phyloP scores from a whole-genome alignment of 2,329 filamentous ascomycete genomes.

The Fusarium nelsonii region DNA sequence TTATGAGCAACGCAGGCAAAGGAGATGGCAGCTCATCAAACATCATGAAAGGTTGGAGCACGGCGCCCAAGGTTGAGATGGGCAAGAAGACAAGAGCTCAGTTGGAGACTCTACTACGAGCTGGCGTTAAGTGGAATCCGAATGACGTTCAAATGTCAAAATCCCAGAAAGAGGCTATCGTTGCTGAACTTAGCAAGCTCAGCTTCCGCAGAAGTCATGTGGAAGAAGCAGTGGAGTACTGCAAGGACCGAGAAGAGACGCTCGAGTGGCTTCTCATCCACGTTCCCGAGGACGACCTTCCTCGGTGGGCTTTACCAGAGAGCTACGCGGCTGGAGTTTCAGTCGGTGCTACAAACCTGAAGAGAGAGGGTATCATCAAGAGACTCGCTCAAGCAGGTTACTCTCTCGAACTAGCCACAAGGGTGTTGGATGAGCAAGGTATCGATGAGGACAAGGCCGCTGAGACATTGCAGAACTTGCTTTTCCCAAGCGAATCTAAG shows the following conservation, averaged over 20 bases:
- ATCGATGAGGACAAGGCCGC: constrained; percentile 83
- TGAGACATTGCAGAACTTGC: constrained; percentile 76
- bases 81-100: constrained; percentile 82
- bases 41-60: constrained; percentile 81
- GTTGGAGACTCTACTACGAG: constrained; percentile 83
- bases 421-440: constrained; percentile 76
- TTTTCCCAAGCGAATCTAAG: constrained; percentile 45
- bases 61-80: constrained; percentile 92
- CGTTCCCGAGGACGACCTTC: constrained; percentile 96
- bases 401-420: constrained; percentile 83
- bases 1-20: constrained; percentile 60
- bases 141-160: constrained; percentile 75
- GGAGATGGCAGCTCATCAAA: constrained; percentile 54
- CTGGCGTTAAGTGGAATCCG: constrained; percentile 88
- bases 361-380: constrained; percentile 84
- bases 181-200: constrained; percentile 80
- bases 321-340: constrained; percentile 91
- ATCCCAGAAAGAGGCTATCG: constrained; percentile 67
- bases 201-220: constrained; percentile 92
- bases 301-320: constrained; percentile 90
- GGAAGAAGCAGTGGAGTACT: constrained; percentile 86
- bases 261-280: constrained; percentile 97
- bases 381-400: constrained; percentile 87
- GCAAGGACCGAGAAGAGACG: constrained; percentile 91
- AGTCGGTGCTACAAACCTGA: constrained; percentile 84